Evolutionary conservation across 2,329 filamentous ascomycete species (phyloP).

Genomic region (Xylariaceae sp.): DNA sequence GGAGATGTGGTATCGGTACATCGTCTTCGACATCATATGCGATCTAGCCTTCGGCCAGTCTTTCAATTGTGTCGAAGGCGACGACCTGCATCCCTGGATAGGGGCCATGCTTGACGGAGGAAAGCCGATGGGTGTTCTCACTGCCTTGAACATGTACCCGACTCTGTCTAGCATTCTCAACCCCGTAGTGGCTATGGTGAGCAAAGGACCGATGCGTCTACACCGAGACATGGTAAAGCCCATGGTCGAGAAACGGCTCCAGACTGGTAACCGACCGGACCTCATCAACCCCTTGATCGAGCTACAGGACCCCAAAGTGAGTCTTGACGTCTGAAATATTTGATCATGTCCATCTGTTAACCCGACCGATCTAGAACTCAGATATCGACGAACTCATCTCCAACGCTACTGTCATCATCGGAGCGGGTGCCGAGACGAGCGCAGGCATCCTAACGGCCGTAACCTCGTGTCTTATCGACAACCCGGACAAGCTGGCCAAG

Average conservation of each 20-base stretch:
- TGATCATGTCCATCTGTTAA: background rate
- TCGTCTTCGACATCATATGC: constrained; percentile 7
- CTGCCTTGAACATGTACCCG: constrained; percentile 3
- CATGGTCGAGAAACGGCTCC: background rate
- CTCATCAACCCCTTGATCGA: constrained; percentile 3
- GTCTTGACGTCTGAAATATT: background rate
- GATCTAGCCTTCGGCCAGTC: constrained; percentile 1
- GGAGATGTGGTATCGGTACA: constrained; percentile 4
- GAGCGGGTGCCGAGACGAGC: constrained; percentile 43
- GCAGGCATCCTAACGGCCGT: constrained; percentile 31
- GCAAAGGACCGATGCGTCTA: background rate
- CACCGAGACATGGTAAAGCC: constrained; percentile 3
- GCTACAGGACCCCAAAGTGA: background rate
- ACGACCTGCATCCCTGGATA: constrained; percentile 4
- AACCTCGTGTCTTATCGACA: constrained; percentile 35
- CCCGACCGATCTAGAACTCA: constrained; percentile 4
- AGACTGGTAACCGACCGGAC: constrained; percentile 1
- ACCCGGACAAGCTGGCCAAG: constrained; percentile 32
- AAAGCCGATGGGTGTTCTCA: constrained; percentile 3
- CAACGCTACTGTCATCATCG: constrained; percentile 27
- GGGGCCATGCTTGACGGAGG: constrained; percentile 2
- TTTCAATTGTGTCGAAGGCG: background rate
- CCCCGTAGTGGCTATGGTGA: background rate
- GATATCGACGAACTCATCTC: constrained; percentile 5
- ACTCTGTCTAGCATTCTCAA: background rate